Base-by-base conservation (phyloP, 768 basidiomycete species). In the Daedaleopsis nitida region DNA sequence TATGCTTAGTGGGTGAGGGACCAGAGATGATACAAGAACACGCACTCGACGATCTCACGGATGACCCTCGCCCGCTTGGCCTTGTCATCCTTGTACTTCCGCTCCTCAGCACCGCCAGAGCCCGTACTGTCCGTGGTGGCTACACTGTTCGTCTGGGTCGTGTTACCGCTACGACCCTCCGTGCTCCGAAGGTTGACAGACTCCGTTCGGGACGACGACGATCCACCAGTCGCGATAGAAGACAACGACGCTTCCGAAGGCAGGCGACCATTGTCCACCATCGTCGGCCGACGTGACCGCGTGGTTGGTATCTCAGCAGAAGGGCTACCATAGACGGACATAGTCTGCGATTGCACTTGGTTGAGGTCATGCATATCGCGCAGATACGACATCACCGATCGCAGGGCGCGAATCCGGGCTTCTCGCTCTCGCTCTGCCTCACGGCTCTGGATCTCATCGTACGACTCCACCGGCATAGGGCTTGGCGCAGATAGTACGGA, bases 281-380 rank as follows among this genome's bases (percentile, higher is more conserved):
- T 73, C 4, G 92, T 92, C 14, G 89, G 86, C 51, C 90, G 79
- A 59, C 91, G 82, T 42, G 88, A 81, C 42, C 90, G 83, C 0
- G 57, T 59, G 13, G 57, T 64, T 16, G 70, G 67, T 21, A 68
- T 66, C 48, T 85, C 84, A 24, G 85, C 84, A 11, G 78, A 70
- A 2, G 78, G 69, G 21, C 77, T 70, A 14, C 85, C 84, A 70
- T 90, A 88, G 73, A 87, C 77, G 58, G 85, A 86, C 66, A 85
- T 62, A 12, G 81, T 73, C 59, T 81, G 79, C 16, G 76, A 70
- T 69, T 88, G 89, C 19, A 86, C 83, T 65, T 86, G 74, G 17
- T 87, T 88, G 34, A 99, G 80, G 70, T 99, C 97, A 70, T 95
- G 90, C 86, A 99, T 89, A 68, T 99, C 97, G 68, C 87, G 87